Evolutionary conservation across 208 protist genomes (phyloP).

Genomic region (Naegleria lovaniensis): DNA sequence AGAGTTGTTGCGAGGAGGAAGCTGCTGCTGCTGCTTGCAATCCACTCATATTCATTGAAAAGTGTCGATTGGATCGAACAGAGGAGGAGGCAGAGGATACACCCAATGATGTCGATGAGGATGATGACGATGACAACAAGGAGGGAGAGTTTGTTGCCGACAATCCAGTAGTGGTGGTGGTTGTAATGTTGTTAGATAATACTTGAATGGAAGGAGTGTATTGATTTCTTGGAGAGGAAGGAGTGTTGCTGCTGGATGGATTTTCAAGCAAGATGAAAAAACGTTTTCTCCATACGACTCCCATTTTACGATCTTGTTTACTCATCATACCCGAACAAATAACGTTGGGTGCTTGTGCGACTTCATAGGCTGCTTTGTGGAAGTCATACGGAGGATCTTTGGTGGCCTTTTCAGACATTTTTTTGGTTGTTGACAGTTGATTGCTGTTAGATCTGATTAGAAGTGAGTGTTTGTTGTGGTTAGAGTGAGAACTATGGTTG

Average conservation of each 20-base stretch:
- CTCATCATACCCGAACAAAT: neutral
- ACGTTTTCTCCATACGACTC: neutral
- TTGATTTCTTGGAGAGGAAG: neutral
- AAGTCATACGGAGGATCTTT: neutral
- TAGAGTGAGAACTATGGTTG: too few relatives aligned
- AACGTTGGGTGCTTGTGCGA: neutral
- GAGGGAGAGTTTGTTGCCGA: too few relatives aligned
- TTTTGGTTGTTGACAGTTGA: neutral
- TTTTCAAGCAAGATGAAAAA: neutral
- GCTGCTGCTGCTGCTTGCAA: too few relatives aligned
- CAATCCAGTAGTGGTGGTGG: neutral
- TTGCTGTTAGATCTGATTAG: too few relatives aligned
- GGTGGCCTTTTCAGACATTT: neutral
- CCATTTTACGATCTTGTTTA: conserved; percentile 10
- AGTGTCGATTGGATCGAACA: too few relatives aligned
- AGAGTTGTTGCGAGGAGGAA: too few relatives aligned
- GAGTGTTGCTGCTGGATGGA: neutral
- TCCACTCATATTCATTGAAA: too few relatives aligned
- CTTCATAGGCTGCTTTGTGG: neutral
- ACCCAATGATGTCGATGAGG: too few relatives aligned
- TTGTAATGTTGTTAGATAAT: neutral
- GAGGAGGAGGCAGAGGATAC: too few relatives aligned
- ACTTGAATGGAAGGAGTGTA: too few relatives aligned
- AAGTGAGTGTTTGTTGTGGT: too few relatives aligned
- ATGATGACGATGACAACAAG: too few relatives aligned